Base-by-base conservation (phyloP, 1,284 basidiomycete species). In the Golubevia pallescens region DNA sequence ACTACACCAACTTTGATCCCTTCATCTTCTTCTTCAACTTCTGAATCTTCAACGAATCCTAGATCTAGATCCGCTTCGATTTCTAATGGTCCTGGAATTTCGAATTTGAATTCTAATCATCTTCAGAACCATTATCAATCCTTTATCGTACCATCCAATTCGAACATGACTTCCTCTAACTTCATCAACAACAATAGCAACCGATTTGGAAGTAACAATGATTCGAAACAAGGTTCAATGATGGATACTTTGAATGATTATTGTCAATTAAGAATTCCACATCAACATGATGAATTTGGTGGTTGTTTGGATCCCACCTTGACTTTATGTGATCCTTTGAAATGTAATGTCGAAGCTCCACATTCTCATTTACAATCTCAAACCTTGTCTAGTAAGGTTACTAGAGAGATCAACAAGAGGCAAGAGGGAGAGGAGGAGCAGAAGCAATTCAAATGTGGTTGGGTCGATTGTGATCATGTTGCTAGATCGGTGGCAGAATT, bases 251-350 rank as follows among this genome's bases (percentile, higher is more conserved):
- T 28, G 28, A 28, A 28, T 28, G 28, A 16, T 16, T 48, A 48
- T 16, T 48, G 42, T 16, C 42, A 48, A 48, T 48, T 16, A 1
- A 7, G 14, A 14, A 16, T 28, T 19, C 64, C 63, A 28, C 67
- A 69, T 23, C 16, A 20, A 6, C 67, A 69, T 28, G 61, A 57
- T 53, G 16, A 7, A 14, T 20, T 65, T 0, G 73, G 72, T 8
- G 62, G 67, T 16, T 76, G 76, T 38, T 54, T 78, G 8, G 65
- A 65, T 0, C 76, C 76, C n/a, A 54, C 66, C 0, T 61, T 72
- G 63, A 70, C 69, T 53, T 57, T 73, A 1, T 74, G 74, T 57
- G 48, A 66, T 23, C 70, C 69, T 1, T 58, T 63, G n/a, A 13
- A 61, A 1, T 69, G 67, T 42, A 52, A 51, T 14, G 67, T 67